Evolutionary conservation across 306 rosid genomes (phyloP).

Genomic region (Comarum palustre): DNA sequence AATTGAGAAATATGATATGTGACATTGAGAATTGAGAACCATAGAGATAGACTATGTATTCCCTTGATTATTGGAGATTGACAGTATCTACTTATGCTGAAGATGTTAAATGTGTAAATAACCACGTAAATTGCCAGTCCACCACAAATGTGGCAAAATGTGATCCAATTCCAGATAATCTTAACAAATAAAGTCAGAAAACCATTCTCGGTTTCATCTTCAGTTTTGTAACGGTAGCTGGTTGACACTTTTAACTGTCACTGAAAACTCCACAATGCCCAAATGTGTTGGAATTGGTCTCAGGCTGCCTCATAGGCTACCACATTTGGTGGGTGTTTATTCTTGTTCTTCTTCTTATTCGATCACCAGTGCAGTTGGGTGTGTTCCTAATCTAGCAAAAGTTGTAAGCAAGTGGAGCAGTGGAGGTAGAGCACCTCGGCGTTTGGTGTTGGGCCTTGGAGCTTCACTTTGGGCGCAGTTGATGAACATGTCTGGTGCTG

Average conservation of each 20-base stretch:
- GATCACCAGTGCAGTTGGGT: slow-evolving; percentile 11
- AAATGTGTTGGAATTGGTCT: slow-evolving; percentile 43
- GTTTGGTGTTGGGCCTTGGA: slow-evolving; percentile 54
- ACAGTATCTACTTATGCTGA: not conserved
- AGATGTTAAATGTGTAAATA: not conserved
- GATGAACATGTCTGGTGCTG: slow-evolving; percentile 38
- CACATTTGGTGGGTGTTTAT: slow-evolving; percentile 13
- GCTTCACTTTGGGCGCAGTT: slow-evolving; percentile 48
- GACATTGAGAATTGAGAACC: not conserved
- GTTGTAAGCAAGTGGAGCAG: slow-evolving; percentile 26
- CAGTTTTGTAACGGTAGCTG: not conserved
- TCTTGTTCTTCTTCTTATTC: slow-evolving; percentile 9
- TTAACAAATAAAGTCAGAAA: not conserved
- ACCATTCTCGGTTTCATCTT: not conserved
- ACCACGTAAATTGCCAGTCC: slow-evolving; percentile 16
- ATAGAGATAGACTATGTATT: not conserved
- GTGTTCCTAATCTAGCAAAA: slow-evolving; percentile 10
- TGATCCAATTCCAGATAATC: slow-evolving; percentile 3
- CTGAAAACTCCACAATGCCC: slow-evolving; percentile 36
- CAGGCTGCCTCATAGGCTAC: slow-evolving; percentile 26
- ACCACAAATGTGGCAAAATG: slow-evolving; percentile 17
- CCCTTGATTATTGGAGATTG: not conserved
- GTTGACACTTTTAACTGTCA: not conserved
- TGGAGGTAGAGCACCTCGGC: slow-evolving; percentile 45
- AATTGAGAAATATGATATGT: not conserved